Evolutionary conservation across 2,329 filamentous ascomycete species (phyloP).

Genomic region (Nakataea oryzae): DNA sequence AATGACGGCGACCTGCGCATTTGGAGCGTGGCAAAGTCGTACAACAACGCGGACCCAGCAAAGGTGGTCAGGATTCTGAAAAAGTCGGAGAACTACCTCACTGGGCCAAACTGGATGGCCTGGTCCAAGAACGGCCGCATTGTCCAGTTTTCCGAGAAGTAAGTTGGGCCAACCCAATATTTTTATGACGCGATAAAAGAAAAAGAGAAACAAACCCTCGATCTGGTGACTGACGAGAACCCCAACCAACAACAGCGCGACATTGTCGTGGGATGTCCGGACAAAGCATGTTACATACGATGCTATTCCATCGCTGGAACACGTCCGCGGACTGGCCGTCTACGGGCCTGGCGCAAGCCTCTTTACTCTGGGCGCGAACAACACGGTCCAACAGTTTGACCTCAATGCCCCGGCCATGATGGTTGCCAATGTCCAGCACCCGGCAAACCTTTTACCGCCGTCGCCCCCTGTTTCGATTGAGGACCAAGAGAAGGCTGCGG

Average conservation of each 20-base stretch:
- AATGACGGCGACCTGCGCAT: constrained; percentile 86
- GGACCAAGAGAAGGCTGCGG: constrained; percentile 47
- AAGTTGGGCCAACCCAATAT: constrained; percentile 27
- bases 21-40: constrained; percentile 87
- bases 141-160: constrained; percentile 86
- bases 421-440: constrained; percentile 80
- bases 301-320: constrained; percentile 72
- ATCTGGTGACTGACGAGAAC: constrained; percentile 20
- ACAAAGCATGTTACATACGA: constrained; percentile 96
- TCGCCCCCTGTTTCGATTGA: constrained; percentile 76
- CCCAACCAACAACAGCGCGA: constrained; percentile 51
- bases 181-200: background rate
- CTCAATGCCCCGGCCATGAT: constrained; percentile 72
- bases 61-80: constrained; percentile 85
- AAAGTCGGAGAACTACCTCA: constrained; percentile 60
- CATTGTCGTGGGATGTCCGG: constrained; percentile 89
- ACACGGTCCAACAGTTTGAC: constrained; percentile 92
- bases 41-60: constrained; percentile 61
- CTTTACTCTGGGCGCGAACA: constrained; percentile 80
- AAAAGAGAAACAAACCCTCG: too few relatives aligned
- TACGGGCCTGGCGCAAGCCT: constrained; percentile 86
- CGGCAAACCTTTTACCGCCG: constrained; percentile 66
- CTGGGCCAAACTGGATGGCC: constrained; percentile 86
- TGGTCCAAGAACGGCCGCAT: constrained; percentile 99
- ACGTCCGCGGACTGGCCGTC: constrained; percentile 71